Percentiles rank a stretch among this genome's conserved stretches.
phyloP scores from a whole-genome alignment of 495 filamentous ascomycete species.

The Penicillium odoratum region DNA sequence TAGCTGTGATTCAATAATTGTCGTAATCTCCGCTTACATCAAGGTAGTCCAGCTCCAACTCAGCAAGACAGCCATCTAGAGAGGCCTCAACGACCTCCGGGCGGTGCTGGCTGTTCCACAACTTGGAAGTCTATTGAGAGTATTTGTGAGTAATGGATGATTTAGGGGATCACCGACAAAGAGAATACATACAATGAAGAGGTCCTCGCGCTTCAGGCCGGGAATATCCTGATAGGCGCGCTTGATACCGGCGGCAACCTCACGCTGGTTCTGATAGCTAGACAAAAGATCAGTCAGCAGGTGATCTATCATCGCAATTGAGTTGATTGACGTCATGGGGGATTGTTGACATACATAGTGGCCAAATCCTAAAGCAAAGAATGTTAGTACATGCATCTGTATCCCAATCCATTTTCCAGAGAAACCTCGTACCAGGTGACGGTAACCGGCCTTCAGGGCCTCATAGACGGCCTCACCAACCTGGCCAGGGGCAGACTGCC shows the following conservation, averaged over 20 bases:
- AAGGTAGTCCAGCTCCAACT: constrained; percentile 51
- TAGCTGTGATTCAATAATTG: background rate
- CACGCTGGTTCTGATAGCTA: constrained; percentile 52
- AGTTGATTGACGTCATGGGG: background rate
- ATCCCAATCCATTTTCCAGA: background rate
- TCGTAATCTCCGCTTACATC: constrained; percentile 30
- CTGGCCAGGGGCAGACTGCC: constrained; percentile 54
- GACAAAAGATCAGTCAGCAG: constrained; percentile 45
- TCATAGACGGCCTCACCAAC: constrained; percentile 54
- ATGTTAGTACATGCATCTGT: background rate
- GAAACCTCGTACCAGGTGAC: constrained; percentile 47
- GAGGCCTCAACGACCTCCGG: constrained; percentile 47
- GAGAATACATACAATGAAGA: constrained; percentile 44
- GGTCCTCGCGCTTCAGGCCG: constrained; percentile 51
- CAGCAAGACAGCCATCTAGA: constrained; percentile 47
- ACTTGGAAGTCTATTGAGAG: constrained; percentile 44
- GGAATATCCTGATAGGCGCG: constrained; percentile 46
- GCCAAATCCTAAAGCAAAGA: constrained; percentile 37
- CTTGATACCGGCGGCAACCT: constrained; percentile 48
- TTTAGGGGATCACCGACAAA: background rate
- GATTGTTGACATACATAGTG: constrained; percentile 36
- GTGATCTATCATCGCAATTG: background rate
- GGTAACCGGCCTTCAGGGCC: constrained; percentile 56
- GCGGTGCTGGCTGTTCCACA: constrained; percentile 52
- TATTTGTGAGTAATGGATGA: constrained; percentile 1